Evolutionary conservation across 2,329 filamentous ascomycete genomes (phyloP).

Genomic region (Xylariaceae sp.): DNA sequence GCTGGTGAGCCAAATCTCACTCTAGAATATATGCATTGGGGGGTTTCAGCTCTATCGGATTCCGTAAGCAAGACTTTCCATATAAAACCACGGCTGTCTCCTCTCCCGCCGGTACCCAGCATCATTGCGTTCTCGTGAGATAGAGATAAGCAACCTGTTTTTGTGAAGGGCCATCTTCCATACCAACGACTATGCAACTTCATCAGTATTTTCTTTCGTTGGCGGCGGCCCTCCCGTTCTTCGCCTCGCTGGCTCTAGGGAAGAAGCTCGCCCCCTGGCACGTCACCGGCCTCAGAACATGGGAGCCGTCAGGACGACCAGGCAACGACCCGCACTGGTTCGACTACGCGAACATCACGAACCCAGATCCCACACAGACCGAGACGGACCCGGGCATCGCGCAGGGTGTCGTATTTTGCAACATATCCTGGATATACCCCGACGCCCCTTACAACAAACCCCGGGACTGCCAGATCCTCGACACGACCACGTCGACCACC

Average conservation of each 20-base stretch:
- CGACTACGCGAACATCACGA: constrained; percentile 24
- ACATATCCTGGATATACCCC: constrained; percentile 20
- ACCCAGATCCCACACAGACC: constrained; percentile 24
- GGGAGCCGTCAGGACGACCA: constrained; percentile 26
- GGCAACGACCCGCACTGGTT: constrained; percentile 18
- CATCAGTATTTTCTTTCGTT: background rate
- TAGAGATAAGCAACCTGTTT: background rate
- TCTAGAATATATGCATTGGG: too few relatives aligned
- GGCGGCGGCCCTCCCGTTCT: background rate
- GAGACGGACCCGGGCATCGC: constrained; percentile 15
- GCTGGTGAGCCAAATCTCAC: background rate
- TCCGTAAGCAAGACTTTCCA: background rate
- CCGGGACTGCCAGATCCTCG: constrained; percentile 17
- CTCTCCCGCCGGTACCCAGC: background rate
- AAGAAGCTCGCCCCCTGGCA: constrained; percentile 22
- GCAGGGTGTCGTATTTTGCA: constrained; percentile 24
- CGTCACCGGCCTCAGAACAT: constrained; percentile 23
- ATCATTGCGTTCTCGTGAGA: background rate
- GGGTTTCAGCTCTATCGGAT: background rate
- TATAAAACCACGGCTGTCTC: background rate
- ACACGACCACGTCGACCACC: background rate
- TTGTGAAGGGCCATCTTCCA: background rate
- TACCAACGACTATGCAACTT: background rate
- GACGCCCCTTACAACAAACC: constrained; percentile 17
- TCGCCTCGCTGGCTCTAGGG: background rate